These are phyloP conservation scores for Neurospora sp. DNA, from an alignment of 495 filamentous ascomycete species.

Conservation along the genomic window DNA sequence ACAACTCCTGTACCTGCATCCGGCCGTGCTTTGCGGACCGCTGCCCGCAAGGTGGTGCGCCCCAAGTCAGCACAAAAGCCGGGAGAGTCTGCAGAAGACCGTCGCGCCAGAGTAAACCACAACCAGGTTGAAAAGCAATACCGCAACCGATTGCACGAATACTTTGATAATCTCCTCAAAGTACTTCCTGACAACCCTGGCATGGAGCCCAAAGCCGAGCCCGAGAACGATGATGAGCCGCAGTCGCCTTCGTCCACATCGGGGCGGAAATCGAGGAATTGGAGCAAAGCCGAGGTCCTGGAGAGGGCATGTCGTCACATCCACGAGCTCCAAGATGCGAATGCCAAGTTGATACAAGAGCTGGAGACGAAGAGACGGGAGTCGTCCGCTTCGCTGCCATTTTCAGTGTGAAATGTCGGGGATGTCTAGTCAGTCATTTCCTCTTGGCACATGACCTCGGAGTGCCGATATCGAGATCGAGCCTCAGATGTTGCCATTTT, in stretches of 20 bases:
- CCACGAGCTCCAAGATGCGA: background rate
- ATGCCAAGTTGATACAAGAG: background rate
- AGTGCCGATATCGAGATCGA: background rate
- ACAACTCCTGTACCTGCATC: background rate
- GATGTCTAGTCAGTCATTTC: background rate
- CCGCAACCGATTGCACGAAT: constrained; percentile 19
- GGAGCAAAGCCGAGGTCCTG: constrained; percentile 23
- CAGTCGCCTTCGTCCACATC: background rate
- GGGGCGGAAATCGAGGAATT: background rate
- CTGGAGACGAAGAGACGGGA: background rate
- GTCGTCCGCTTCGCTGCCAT: background rate
- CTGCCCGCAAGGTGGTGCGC: constrained; percentile 2
- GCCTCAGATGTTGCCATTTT: background rate
- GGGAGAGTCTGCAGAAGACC: constrained; percentile 14
- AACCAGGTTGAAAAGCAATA: constrained; percentile 25
- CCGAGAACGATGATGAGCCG: background rate
- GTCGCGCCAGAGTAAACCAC: constrained; percentile 17
- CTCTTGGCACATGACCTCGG: background rate
- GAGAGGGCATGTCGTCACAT: constrained; percentile 17
- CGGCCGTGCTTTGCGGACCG: constrained; percentile 4
- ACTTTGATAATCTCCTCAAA: constrained; percentile 18
- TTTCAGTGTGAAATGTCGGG: background rate
- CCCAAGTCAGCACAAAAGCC: background rate
- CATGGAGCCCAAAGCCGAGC: background rate
- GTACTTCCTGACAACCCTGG: constrained; percentile 10